phyloP scores from a whole-genome alignment of 1,139 yeast genomes.

The Geotrichum carabidarum region DNA sequence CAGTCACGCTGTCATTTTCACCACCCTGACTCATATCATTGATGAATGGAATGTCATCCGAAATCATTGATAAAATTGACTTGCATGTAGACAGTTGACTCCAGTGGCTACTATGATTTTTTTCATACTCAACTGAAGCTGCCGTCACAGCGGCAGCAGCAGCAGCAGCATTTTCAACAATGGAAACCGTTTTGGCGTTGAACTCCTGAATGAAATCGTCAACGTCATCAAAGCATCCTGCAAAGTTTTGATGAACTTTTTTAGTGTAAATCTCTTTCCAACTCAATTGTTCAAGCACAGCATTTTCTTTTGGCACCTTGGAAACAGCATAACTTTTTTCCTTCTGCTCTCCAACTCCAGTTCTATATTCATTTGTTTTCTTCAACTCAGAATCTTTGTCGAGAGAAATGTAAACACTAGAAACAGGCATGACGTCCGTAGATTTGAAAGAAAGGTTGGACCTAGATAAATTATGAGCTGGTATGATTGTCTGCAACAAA shows the following conservation, averaged over 20 bases:
- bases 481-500: background rate
- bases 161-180: constrained; percentile 9
- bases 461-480: background rate
- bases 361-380: background rate
- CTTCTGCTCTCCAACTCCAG: background rate
- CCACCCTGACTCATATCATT: background rate
- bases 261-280: constrained; percentile 16
- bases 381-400: background rate
- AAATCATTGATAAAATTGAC: background rate
- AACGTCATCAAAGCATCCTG: constrained; percentile 16
- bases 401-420: constrained; percentile 14
- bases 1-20: background rate
- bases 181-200: constrained; percentile 11
- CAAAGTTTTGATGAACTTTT: constrained; percentile 16
- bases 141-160: constrained; percentile 13
- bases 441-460: constrained; percentile 3
- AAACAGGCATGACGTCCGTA: constrained; percentile 16
- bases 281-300: background rate
- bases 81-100: constrained; percentile 6
- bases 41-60: background rate
- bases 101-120: background rate
- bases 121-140: background rate
- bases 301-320: background rate
- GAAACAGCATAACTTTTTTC: background rate
- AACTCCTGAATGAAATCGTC: constrained; percentile 18